A percentile compares a stretch with the other conserved stretches of the same genome.
These are phyloP conservation scores for Triticum aestivum DNA, from an alignment of 176 grass and related monocot species.

Conservation along the genomic window DNA sequence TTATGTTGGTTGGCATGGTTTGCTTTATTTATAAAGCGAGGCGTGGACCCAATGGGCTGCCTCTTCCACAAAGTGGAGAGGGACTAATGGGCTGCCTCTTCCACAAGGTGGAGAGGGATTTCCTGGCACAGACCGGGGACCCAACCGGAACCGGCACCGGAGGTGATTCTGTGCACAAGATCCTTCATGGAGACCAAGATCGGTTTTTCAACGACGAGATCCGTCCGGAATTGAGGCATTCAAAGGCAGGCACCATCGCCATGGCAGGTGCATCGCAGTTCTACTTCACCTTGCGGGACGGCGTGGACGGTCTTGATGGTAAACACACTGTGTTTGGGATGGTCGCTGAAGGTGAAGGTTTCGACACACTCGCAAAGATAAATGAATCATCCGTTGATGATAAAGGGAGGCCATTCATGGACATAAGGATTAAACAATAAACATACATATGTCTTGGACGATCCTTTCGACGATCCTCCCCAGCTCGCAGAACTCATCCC, in stretches of 20 bases:
- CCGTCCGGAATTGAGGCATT: slow-evolving; percentile 66
- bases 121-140: slow-evolving; percentile 79
- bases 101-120: slow-evolving; percentile 88
- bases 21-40: too few relatives aligned
- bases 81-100: slow-evolving; percentile 83
- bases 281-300: slow-evolving; percentile 74
- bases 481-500: slow-evolving; percentile 69
- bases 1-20: too few relatives aligned
- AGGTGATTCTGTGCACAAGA: slow-evolving; percentile 77
- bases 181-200: slow-evolving; percentile 78
- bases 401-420: slow-evolving; percentile 78
- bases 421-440: slow-evolving; percentile 97
- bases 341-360: slow-evolving; percentile 48
- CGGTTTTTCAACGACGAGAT: slow-evolving; percentile 76
- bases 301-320: slow-evolving; percentile 74
- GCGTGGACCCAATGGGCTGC: too few relatives aligned
- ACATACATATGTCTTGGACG: slow-evolving; percentile 88
- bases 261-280: slow-evolving; percentile 88
- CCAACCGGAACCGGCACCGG: slow-evolving; percentile 66
- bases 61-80: slow-evolving; percentile 92
- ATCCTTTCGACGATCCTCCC: slow-evolving; percentile 86
- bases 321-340: slow-evolving; percentile 89
- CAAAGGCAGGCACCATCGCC: slow-evolving; percentile 66
- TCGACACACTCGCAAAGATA: slow-evolving; percentile 75
- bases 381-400: slow-evolving; percentile 81